A percentile compares a stretch with the other conserved stretches of the same genome.
Evolutionary conservation across 345 rosid genomes (phyloP).

Genomic region (Capsella bursapastoris): DNA sequence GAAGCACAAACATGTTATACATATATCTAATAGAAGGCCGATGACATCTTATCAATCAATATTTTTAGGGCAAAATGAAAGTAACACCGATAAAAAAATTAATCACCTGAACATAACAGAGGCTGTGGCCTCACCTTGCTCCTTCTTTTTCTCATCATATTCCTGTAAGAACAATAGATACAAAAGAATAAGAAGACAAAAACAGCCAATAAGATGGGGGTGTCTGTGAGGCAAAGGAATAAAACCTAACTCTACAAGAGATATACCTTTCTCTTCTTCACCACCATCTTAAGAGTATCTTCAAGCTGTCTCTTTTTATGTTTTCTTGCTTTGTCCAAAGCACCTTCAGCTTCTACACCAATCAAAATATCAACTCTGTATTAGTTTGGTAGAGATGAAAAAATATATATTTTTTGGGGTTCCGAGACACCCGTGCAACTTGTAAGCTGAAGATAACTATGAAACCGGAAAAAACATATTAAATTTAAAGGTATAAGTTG

Average conservation of each 20-base stretch:
- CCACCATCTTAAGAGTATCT: conserved; percentile 89
- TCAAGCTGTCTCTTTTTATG: conserved; percentile 99
- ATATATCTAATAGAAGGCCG: neutral
- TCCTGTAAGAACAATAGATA: conserved; percentile 54
- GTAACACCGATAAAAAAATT: neutral
- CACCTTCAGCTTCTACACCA: conserved; percentile 97
- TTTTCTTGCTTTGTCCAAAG: conserved; percentile 98
- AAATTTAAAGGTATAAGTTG: neutral
- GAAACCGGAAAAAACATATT: conserved; percentile 1
- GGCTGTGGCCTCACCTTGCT: conserved; percentile 87
- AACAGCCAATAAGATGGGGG: conserved; percentile 21
- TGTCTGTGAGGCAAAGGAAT: neutral
- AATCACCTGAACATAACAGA: conserved; percentile 96
- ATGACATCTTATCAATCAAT: conserved; percentile 25
- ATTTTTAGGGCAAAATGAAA: neutral
- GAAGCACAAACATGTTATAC: conserved; percentile 16
- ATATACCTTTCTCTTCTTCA: conserved; percentile 89
- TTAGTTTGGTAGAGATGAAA: conserved; percentile 22
- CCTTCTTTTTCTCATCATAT: conserved; percentile 90
- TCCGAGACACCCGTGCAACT: neutral
- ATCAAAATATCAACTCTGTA: conserved; percentile 21
- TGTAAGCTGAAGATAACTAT: neutral
- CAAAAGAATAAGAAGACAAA: conserved; percentile 17
- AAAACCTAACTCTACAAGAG: neutral
- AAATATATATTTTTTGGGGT: neutral